Evolutionary conservation across 331 rosid species (phyloP).

Genomic region (Malus hybrid): DNA sequence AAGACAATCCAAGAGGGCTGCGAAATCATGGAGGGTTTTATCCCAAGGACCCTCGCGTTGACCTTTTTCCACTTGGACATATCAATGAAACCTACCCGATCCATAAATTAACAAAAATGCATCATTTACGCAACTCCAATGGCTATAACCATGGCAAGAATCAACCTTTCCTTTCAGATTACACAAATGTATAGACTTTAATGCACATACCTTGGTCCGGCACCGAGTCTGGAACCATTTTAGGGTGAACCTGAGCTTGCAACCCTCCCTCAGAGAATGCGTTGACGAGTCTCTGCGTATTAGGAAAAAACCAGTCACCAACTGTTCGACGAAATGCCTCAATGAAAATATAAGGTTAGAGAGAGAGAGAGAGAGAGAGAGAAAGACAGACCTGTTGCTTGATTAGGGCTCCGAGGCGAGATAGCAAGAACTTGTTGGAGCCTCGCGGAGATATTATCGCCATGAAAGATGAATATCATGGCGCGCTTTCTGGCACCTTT

Average conservation of each 20-base stretch:
- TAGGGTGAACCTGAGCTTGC: background rate
- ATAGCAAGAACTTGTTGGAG: constrained; percentile 18
- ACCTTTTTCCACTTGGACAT: constrained; percentile 32
- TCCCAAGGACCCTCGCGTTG: constrained; percentile 27
- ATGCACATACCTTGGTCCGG: constrained; percentile 5
- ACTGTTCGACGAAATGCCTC: constrained; percentile 41
- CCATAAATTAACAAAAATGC: background rate
- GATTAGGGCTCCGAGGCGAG: constrained; percentile 33
- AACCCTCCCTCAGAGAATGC: constrained; percentile 11
- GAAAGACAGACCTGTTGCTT: constrained; percentile 26
- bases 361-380: too few relatives aligned
- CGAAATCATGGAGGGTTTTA: constrained; percentile 17
- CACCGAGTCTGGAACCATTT: background rate
- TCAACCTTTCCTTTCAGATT: background rate
- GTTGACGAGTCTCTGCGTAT: constrained; percentile 13
- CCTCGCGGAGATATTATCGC: constrained; percentile 20
- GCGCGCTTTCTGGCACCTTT: constrained; percentile 4
- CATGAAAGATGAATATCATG: constrained; percentile 32
- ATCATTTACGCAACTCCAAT: background rate
- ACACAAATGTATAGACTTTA: background rate
- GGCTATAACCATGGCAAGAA: background rate
- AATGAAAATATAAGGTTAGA: constrained; percentile 5
- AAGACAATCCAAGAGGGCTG: constrained; percentile 21
- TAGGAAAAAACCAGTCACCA: background rate
- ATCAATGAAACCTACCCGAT: constrained; percentile 11